Evolutionary conservation across 2,329 filamentous ascomycete genomes (phyloP), one percentile per base, ranked within the genome.

Genomic region (Trichoderma gracile): DNA sequence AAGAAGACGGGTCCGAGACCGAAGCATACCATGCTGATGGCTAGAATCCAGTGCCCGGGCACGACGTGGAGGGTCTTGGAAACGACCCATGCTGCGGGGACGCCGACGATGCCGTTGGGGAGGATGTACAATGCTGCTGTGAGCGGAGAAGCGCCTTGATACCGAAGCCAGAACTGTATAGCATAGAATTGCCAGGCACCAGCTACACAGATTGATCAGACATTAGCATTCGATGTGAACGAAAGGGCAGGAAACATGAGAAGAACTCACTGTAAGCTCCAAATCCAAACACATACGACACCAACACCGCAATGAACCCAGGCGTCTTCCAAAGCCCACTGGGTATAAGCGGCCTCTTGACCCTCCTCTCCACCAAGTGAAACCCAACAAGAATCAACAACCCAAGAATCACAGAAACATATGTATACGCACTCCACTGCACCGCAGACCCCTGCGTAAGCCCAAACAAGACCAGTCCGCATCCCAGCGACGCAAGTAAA

Each of bases 131-230:
- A 38, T 7, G 57, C 17, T 5, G 57, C 30, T 10, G 57, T 60
- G 17, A 60, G 57, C 1, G 57, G 57, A 60, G 57, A 27, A 1
- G 9, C 57, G 25, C 46, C 57, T 15, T 60, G 57, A 14, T 60
- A 60, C 9, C 57, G 57, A 27, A 49, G 21, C 57, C 57, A 60
- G n/a, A 60, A 60, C 46, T 60, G 57, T 5, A 60, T 60, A 30
- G 57, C 57, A 21, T 60, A 60, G 23, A 60, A 60, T 6, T 60
- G 57, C 57, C 57, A 60, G 15, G 46, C 57, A 19, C 57, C 57
- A 1, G 15, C 57, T 60, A n/a, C n/a, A n/a, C n/a, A n/a, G n/a
- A n/a, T n/a, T n/a, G n/a, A n/a, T n/a, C n/a, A n/a, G n/a, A n/a
- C n/a, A n/a, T n/a, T n/a, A n/a, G n/a, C n/a, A n/a, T n/a, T n/a